These are phyloP conservation scores for Scorias spongiosa DNA, from an alignment of 2,329 filamentous ascomycete genomes.

Conservation along the genomic window DNA sequence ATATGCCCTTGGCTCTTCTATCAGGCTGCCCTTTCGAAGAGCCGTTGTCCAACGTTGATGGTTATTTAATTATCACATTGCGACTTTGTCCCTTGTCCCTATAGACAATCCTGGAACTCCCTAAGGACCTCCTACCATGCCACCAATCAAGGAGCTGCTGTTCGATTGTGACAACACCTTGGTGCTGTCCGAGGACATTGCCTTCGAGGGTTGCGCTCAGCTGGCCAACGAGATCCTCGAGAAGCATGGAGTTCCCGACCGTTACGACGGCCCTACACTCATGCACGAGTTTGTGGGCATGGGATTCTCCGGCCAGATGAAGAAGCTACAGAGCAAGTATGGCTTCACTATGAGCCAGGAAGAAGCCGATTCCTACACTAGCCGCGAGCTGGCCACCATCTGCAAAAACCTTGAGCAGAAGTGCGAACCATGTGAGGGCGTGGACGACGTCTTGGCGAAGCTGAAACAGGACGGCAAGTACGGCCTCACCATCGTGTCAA, in stretches of 20 bases:
- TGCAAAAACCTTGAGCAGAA: constrained; percentile 49
- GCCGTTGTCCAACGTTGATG: too few species aligned
- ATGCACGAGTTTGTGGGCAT: constrained; percentile 75
- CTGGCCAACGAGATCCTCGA: constrained; percentile 70
- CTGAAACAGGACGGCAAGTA: constrained; percentile 39
- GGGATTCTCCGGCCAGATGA: constrained; percentile 81
- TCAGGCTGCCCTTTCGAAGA: too few species aligned
- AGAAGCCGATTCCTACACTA: constrained; percentile 58
- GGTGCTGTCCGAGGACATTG: constrained; percentile 71
- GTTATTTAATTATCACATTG: background rate
- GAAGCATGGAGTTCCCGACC: constrained; percentile 43
- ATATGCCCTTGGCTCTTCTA: too few species aligned
- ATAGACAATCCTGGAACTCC: background rate
- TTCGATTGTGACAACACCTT: constrained; percentile 62
- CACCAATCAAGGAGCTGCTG: constrained; percentile 26
- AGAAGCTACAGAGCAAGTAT: constrained; percentile 54
- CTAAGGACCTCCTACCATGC: background rate
- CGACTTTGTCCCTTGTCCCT: background rate
- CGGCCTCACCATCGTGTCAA: constrained; percentile 56
- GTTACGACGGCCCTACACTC: constrained; percentile 61
- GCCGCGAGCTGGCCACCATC: constrained; percentile 61
- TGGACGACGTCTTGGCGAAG: constrained; percentile 40
- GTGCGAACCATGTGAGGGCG: constrained; percentile 5
- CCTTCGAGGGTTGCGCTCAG: constrained; percentile 74
- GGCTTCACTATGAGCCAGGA: constrained; percentile 49